Evolutionary conservation across 176 grass and related monocot genomes (phyloP).

Genomic region (Pharus latifolius): DNA sequence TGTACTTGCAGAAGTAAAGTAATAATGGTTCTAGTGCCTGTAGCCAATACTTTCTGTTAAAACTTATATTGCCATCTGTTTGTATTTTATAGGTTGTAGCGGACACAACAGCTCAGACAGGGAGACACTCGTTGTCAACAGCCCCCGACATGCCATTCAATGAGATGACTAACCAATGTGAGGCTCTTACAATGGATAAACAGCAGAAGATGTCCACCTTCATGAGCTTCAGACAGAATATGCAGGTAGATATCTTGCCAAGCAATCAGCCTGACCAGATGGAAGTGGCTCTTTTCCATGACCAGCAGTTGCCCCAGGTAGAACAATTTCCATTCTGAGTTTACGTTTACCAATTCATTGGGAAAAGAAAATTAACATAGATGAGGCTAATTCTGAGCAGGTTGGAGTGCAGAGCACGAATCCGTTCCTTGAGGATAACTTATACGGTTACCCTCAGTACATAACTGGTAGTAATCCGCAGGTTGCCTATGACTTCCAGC

Average conservation of each 20-base stretch:
- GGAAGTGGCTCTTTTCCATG: constrained; percentile 25
- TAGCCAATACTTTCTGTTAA: neutral
- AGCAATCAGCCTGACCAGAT: constrained; percentile 16
- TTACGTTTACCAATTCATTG: neutral
- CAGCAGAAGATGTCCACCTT: constrained; percentile 88
- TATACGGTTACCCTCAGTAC: constrained; percentile 21
- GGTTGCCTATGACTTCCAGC: constrained; percentile 4
- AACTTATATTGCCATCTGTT: neutral
- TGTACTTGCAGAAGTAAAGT: neutral
- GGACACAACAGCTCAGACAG: constrained; percentile 29
- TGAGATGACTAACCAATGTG: constrained; percentile 65
- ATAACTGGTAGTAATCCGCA: constrained; percentile 9
- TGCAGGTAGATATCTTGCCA: neutral
- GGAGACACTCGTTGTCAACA: constrained; percentile 20
- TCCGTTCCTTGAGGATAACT: constrained; percentile 54
- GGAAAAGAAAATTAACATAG: neutral
- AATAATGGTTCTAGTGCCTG: too few species aligned
- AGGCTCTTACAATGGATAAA: constrained; percentile 77
- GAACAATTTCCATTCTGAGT: neutral
- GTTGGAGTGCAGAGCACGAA: constrained; percentile 33
- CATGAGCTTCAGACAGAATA: constrained; percentile 43
- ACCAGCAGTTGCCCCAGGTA: constrained; percentile 25
- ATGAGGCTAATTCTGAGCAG: neutral
- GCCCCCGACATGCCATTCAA: constrained; percentile 46
- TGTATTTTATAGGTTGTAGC: constrained; percentile 30